A percentile compares a stretch with the other conserved stretches of the same genome.
phyloP scores from a whole-genome alignment of 345 rosid genomes.

The Hibiscus syriacus region DNA sequence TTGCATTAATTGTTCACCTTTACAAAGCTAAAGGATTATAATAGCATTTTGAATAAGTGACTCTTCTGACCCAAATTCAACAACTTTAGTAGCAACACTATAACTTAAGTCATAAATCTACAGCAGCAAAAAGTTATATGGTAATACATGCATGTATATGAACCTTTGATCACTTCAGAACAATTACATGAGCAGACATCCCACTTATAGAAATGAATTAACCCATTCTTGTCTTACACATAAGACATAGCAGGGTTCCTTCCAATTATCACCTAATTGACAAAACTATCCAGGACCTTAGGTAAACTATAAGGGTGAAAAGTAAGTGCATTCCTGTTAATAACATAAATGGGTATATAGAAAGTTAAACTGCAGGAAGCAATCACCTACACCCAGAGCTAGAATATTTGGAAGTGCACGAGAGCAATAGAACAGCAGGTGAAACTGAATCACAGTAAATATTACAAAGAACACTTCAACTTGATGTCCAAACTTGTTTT shows the following conservation, averaged over 20 bases:
- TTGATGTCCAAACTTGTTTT: conserved; percentile 72
- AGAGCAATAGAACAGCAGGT: conserved; percentile 85
- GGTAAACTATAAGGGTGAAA: not conserved
- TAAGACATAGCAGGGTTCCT: not conserved
- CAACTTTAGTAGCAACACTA: not conserved
- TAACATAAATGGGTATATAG: not conserved
- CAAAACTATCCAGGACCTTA: not conserved
- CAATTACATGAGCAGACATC: not conserved
- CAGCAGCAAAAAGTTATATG: not conserved
- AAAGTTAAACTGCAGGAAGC: conserved; percentile 10
- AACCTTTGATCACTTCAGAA: not conserved
- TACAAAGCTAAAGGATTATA: not conserved
- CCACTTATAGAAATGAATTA: not conserved
- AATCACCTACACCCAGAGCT: conserved; percentile 80
- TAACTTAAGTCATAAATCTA: not conserved
- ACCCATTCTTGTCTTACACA: not conserved
- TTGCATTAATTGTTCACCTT: not conserved
- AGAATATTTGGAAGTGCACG: conserved; percentile 89
- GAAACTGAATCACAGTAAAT: conserved; percentile 79
- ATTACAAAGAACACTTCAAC: conserved; percentile 90
- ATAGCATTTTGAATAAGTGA: not conserved
- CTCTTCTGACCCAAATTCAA: not conserved
- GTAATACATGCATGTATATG: not conserved
- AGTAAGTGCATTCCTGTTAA: not conserved
- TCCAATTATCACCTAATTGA: not conserved